phyloP scores from a whole-genome alignment of 192 early-diverging fungal species.

The Spinellus fusiger region DNA sequence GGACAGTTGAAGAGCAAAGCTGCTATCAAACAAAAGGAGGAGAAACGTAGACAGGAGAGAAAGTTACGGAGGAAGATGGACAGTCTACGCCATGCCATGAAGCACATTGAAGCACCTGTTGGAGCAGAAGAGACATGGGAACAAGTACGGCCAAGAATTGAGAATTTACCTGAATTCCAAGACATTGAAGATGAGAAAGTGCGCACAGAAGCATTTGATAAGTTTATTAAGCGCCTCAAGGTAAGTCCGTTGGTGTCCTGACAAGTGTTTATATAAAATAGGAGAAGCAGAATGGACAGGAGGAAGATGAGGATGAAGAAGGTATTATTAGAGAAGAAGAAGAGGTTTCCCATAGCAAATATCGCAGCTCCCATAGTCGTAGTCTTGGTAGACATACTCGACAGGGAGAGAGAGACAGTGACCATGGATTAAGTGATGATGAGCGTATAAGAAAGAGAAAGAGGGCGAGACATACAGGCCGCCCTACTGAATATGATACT shows the following conservation, averaged over 20 bases:
- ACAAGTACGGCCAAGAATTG: slow-evolving; percentile 39
- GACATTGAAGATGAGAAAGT: slow-evolving; percentile 60
- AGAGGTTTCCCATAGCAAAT: slow-evolving; percentile 26
- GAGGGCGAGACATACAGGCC: slow-evolving; percentile 18
- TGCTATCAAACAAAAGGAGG: slow-evolving; percentile 56
- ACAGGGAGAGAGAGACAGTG: slow-evolving; percentile 23
- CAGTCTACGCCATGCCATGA: slow-evolving; percentile 68
- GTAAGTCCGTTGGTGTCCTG: slow-evolving; percentile 30
- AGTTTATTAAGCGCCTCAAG: slow-evolving; percentile 57
- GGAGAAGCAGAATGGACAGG: slow-evolving; percentile 36
- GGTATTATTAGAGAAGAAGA: slow-evolving; percentile 53
- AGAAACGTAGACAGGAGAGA: slow-evolving; percentile 62
- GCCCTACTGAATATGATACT: neutral
- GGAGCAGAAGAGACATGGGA: slow-evolving; percentile 64
- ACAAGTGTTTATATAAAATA: neutral
- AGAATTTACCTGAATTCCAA: slow-evolving; percentile 53
- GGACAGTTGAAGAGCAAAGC: slow-evolving; percentile 43
- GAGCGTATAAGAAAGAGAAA: slow-evolving; percentile 18
- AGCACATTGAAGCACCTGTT: slow-evolving; percentile 56
- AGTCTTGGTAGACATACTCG: slow-evolving; percentile 18
- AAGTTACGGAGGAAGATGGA: slow-evolving; percentile 69
- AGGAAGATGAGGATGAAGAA: slow-evolving; percentile 59
- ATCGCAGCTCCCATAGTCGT: slow-evolving; percentile 17
- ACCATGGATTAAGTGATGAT: slow-evolving; percentile 19
- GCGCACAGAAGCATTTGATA: slow-evolving; percentile 69